Percentiles rank a stretch among this genome's conserved stretches.
These are phyloP conservation scores for Aspergillus baeticus DNA, from an alignment of 495 filamentous ascomycete genomes.

Conservation along the genomic window DNA sequence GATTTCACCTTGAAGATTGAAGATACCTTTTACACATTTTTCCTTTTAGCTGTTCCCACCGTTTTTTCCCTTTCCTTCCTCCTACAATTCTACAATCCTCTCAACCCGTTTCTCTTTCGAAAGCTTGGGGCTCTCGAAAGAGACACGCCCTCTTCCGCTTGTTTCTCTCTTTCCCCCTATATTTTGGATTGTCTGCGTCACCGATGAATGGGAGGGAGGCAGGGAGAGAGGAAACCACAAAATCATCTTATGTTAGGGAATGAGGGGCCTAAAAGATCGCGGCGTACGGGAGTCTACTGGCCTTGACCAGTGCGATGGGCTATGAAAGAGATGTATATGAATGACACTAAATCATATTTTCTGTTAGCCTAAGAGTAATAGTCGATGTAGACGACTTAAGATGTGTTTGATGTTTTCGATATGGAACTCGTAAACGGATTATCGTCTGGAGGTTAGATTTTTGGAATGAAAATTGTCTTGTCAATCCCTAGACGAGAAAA, in stretches of 20 bases:
- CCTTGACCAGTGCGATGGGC: constrained; percentile 30
- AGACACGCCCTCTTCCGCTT: background rate
- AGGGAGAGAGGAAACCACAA: background rate
- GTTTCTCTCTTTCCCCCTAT: background rate
- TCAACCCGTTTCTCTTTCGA: constrained; percentile 2
- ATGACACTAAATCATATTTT: background rate
- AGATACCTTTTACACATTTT: constrained; percentile 24
- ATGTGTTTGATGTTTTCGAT: too few relatives aligned
- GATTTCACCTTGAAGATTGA: constrained; percentile 14
- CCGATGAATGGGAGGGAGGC: background rate
- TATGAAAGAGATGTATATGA: constrained; percentile 6
- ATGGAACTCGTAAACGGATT: too few relatives aligned
- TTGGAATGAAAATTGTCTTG: too few relatives aligned
- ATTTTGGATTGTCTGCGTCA: background rate
- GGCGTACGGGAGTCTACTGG: constrained; percentile 43
- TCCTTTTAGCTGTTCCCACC: constrained; percentile 20
- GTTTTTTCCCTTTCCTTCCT: constrained; percentile 9
- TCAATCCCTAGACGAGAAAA: too few relatives aligned
- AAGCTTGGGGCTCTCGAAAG: constrained; percentile 8
- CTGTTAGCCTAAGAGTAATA: background rate
- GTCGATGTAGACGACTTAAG: background rate
- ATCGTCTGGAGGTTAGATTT: too few relatives aligned
- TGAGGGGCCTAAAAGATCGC: constrained; percentile 16
- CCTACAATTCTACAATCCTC: constrained; percentile 2
- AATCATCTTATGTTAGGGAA: background rate